phyloP scores from a whole-genome alignment of 345 rosid species.

The Bretschneidera sinensis region DNA sequence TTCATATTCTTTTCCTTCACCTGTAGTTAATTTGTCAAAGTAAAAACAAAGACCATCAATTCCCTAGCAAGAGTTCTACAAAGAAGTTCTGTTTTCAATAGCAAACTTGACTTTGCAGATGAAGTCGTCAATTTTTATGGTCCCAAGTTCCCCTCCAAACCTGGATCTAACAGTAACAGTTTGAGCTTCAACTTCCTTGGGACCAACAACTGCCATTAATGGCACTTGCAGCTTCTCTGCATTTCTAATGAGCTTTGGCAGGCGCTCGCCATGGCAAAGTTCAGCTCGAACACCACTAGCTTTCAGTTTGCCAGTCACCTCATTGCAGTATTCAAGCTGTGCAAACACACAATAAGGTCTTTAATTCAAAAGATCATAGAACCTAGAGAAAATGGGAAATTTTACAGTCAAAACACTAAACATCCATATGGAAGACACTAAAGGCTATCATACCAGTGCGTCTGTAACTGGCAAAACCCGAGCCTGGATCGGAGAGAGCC shows the following conservation, averaged over 20 bases:
- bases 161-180: conserved; percentile 79
- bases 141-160: conserved; percentile 82
- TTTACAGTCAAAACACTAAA: background rate
- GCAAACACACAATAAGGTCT: background rate
- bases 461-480: conserved; percentile 89
- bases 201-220: conserved; percentile 86
- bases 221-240: conserved; percentile 92
- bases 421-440: background rate
- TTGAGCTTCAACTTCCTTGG: conserved; percentile 73
- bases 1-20: too few relatives aligned
- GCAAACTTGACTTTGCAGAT: conserved; percentile 49
- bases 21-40: too few relatives aligned
- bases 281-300: conserved; percentile 64
- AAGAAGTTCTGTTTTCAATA: conserved; percentile 39
- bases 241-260: conserved; percentile 87
- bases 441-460: conserved; percentile 52
- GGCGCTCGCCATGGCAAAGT: conserved; percentile 81
- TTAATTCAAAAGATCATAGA: background rate
- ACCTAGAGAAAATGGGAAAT: background rate
- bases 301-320: conserved; percentile 51
- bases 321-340: conserved; percentile 69
- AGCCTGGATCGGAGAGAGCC: conserved; percentile 93
- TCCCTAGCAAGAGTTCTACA: conserved; percentile 28
- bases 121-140: conserved; percentile 60
- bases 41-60: background rate